Evolutionary conservation across 2,329 filamentous ascomycete species (phyloP).

Genomic region (Neophaeococcomyces mojaviensis): DNA sequence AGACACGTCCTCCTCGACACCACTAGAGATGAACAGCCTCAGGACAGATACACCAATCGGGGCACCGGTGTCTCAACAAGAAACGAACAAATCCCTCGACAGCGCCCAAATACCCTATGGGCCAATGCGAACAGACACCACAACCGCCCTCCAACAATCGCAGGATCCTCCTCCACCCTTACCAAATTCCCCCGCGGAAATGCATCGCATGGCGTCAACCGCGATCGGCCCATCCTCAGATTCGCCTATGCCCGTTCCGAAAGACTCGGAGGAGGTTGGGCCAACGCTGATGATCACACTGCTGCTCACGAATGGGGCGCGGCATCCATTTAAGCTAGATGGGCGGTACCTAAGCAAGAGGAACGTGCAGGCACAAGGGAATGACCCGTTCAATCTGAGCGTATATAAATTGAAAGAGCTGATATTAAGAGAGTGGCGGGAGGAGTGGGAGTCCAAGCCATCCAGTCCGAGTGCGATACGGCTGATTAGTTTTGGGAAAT

Average conservation of each 20-base stretch:
- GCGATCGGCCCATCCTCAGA: constrained; percentile 24
- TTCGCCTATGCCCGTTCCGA: constrained; percentile 16
- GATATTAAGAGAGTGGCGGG: constrained; percentile 86
- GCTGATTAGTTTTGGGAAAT: constrained; percentile 82
- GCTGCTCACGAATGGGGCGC: constrained; percentile 69
- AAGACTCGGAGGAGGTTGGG: constrained; percentile 37
- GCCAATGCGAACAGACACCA: constrained; percentile 20
- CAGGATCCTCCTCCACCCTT: constrained; percentile 15
- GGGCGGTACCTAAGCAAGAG: constrained; percentile 76
- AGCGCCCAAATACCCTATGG: constrained; percentile 4
- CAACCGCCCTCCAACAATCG: constrained; percentile 19
- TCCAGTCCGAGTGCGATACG: constrained; percentile 82
- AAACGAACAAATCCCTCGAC: constrained; percentile 7
- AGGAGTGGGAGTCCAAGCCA: constrained; percentile 81
- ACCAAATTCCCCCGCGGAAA: constrained; percentile 6
- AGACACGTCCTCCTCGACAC: constrained; percentile 11
- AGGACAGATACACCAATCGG: not conserved
- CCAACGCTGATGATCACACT: constrained; percentile 58
- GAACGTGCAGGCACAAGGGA: constrained; percentile 66
- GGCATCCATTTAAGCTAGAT: constrained; percentile 86
- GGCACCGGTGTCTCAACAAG: not conserved
- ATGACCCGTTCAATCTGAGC: constrained; percentile 81
- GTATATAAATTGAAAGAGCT: constrained; percentile 91
- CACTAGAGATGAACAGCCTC: constrained; percentile 21
- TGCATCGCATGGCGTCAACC: constrained; percentile 17